Evolutionary conservation across 2,329 filamentous ascomycete genomes (phyloP).

Genomic region (Didymellaceae sp.): DNA sequence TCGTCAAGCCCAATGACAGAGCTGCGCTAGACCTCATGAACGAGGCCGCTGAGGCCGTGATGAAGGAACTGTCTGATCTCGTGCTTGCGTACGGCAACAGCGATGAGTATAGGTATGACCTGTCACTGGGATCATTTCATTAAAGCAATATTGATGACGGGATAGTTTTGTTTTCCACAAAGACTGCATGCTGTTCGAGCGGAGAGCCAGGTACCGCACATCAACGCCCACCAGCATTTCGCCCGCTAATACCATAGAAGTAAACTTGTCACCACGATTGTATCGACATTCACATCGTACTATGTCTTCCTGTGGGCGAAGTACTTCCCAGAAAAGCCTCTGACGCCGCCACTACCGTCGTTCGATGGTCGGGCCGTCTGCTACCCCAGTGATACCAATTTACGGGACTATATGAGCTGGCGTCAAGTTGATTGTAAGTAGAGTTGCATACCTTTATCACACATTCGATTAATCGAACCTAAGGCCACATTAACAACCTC

Average conservation of each 20-base stretch:
- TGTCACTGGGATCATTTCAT: neutral
- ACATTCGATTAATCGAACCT: neutral
- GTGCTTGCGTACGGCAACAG: slow-evolving; percentile 90
- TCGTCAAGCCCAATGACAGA: slow-evolving; percentile 90
- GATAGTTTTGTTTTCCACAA: slow-evolving; percentile 92
- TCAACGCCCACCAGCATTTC: neutral
- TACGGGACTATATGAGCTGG: slow-evolving; percentile 97
- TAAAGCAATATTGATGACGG: slow-evolving; percentile 39
- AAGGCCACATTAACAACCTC: slow-evolving; percentile 96
- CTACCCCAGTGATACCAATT: slow-evolving; percentile 81
- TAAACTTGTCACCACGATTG: slow-evolving; percentile 89
- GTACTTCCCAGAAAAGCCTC: slow-evolving; percentile 73
- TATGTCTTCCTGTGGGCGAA: slow-evolving; percentile 82
- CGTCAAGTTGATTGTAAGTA: slow-evolving; percentile 89
- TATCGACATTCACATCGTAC: slow-evolving; percentile 91
- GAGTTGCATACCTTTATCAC: no score
- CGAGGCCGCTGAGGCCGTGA: slow-evolving; percentile 81
- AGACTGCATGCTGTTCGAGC: slow-evolving; percentile 80
- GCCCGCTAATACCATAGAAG: slow-evolving; percentile 53
- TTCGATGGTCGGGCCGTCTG: slow-evolving; percentile 93
- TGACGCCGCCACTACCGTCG: slow-evolving; percentile 79
- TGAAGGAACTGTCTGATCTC: slow-evolving; percentile 83
- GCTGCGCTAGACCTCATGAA: slow-evolving; percentile 95
- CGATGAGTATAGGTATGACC: slow-evolving; percentile 84
- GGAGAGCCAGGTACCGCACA: slow-evolving; percentile 70